These are phyloP conservation scores for Cicer bijugum DNA, from an alignment of 306 rosid species.

Conservation along the genomic window DNA sequence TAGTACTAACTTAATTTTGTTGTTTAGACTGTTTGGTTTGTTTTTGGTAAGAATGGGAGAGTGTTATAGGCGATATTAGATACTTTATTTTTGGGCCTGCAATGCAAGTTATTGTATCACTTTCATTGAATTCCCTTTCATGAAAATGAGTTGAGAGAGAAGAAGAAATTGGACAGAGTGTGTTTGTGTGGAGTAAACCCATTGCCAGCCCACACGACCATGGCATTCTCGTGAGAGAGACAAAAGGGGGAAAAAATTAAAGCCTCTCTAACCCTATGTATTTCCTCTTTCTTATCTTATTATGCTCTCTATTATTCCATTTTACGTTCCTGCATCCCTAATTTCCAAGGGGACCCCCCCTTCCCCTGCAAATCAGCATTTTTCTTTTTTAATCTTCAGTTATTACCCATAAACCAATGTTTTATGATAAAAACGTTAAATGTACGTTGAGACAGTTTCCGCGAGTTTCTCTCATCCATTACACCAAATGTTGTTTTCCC, in stretches of 20 bases:
- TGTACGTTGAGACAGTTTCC: constrained; percentile 63
- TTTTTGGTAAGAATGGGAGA: constrained; percentile 34
- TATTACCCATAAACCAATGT: constrained; percentile 50
- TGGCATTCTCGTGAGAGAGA: constrained; percentile 90
- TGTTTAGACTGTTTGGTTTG: not conserved
- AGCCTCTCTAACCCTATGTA: constrained; percentile 55
- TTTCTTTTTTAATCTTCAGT: constrained; percentile 29
- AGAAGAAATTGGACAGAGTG: constrained; percentile 54
- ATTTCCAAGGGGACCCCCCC: constrained; percentile 59
- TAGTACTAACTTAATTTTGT: constrained; percentile 9
- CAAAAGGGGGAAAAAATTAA: constrained; percentile 53
- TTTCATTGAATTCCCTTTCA: constrained; percentile 64
- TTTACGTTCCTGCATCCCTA: constrained; percentile 55
- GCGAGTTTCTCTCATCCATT: constrained; percentile 56
- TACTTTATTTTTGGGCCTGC: constrained; percentile 34
- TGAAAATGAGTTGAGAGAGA: constrained; percentile 64
- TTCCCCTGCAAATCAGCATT: constrained; percentile 48
- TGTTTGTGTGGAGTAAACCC: constrained; percentile 64
- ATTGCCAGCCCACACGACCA: constrained; percentile 84
- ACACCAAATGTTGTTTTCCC: constrained; percentile 56
- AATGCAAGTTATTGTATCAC: constrained; percentile 57
- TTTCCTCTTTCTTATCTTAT: constrained; percentile 52
- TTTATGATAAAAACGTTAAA: constrained; percentile 54
- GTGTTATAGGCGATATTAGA: constrained; percentile 39
- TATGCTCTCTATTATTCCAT: constrained; percentile 46